Evolutionary conservation across 805 yeast species (phyloP), one percentile per base, ranked within the genome.

Genomic region (Wickerhamiella bombiphila): DNA sequence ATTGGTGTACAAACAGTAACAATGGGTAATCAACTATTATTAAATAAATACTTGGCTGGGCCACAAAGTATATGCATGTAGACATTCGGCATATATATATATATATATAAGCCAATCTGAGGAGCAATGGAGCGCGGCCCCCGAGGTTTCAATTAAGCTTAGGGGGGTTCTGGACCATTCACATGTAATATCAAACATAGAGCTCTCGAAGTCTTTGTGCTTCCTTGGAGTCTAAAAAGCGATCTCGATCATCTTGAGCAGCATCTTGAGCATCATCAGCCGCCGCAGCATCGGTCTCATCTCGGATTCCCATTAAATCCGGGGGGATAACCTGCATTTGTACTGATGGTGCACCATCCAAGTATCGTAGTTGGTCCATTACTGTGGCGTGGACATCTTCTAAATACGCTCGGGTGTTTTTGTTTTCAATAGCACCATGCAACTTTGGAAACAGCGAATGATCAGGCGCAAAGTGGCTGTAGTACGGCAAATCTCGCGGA

Each of bases 331-430:
- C 88, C 43, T 69, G 76, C 93, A 86, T 83, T 47, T 81, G 79
- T 6, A 91, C 97, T 48, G 93, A 77, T 9, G 98, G 98, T 0
- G 97, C 97, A 36, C 86, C 86, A 49, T 80, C 81, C 40, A 88
- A 58, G 51, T 66, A 78, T 46, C 96, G 59, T 34, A 88, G 62
- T 54, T 80, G 83, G 58, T 88, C 95, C 49, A 86, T 56, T 20
- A 83, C 70, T 44, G 80, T 76, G 39, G 72, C 72, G 48, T 74
- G 69, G 25, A 88, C 73, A 51, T 78, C 73, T 48, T 91, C 95
- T 38, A 91, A 64, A 52, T 81, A 83, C 54, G 78, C 78, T 45
- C 76, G 77, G 16, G 82, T 66, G 57, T 88, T 88, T 52, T 79
- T 80, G 59, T 88, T 88, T 48, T 86, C 95, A 22, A 83, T 67